These are phyloP conservation scores for Alternaria tenuissima DNA, from an alignment of 2,329 filamentous ascomycete species.

Conservation along the genomic window DNA sequence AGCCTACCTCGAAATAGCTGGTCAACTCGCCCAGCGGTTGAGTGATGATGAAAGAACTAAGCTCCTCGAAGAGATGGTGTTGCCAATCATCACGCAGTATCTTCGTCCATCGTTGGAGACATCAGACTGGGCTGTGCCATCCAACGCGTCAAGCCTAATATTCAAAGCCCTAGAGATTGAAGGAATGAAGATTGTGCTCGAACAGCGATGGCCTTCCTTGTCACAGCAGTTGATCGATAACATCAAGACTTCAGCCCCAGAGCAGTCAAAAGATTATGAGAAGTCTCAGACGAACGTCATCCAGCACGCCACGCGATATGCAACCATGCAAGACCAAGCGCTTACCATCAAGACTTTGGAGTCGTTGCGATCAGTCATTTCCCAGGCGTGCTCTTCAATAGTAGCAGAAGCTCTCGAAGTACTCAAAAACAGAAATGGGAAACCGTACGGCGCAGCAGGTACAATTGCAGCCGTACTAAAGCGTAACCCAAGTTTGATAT, in stretches of 20 bases:
- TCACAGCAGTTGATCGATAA: constrained; percentile 68
- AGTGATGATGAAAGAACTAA: constrained; percentile 56
- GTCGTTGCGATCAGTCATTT: constrained; percentile 27
- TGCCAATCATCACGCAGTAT: constrained; percentile 64
- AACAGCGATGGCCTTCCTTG: constrained; percentile 69
- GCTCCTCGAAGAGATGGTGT: constrained; percentile 58
- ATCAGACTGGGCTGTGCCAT: constrained; percentile 61
- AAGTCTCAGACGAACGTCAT: constrained; percentile 75
- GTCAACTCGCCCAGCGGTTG: constrained; percentile 53
- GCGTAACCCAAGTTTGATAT: constrained; percentile 53
- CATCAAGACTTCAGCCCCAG: constrained; percentile 79
- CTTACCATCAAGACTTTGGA: constrained; percentile 16
- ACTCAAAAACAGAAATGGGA: constrained; percentile 65
- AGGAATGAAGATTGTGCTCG: constrained; percentile 59
- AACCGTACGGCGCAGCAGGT: constrained; percentile 71
- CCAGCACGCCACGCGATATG: constrained; percentile 69
- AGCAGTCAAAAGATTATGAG: constrained; percentile 79
- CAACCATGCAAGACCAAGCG: constrained; percentile 60
- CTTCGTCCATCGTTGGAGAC: constrained; percentile 57
- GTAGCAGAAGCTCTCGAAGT: constrained; percentile 60
- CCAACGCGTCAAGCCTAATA: constrained; percentile 51
- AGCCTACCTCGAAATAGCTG: constrained; percentile 73
- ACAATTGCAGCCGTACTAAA: constrained; percentile 63
- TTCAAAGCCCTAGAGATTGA: constrained; percentile 53
- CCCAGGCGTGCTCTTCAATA: constrained; percentile 53